Evolutionary conservation across 768 basidiomycete genomes (phyloP).

Genomic region (Termitomyces sp.): DNA sequence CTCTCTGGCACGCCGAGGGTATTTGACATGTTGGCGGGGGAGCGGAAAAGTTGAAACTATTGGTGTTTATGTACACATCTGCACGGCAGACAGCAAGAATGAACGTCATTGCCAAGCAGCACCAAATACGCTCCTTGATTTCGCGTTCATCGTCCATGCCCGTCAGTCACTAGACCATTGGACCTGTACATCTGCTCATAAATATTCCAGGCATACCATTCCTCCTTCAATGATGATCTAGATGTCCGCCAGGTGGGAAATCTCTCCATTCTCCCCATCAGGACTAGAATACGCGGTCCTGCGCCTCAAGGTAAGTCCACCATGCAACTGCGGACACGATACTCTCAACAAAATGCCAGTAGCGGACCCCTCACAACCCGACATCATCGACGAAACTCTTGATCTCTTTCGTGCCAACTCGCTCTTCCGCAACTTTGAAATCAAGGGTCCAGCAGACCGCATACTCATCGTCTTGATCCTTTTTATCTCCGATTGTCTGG

Average conservation of each 20-base stretch:
- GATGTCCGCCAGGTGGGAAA: slow-evolving; percentile 87
- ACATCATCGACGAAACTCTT: slow-evolving; percentile 94
- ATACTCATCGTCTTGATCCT: slow-evolving; percentile 96
- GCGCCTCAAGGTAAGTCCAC: slow-evolving; percentile 65
- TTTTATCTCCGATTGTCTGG: slow-evolving; percentile 95
- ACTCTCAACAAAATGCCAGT: slow-evolving; percentile 12
- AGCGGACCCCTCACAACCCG: slow-evolving; percentile 78
- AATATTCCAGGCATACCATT: slow-evolving; percentile 83
- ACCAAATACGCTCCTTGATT: slow-evolving; percentile 23
- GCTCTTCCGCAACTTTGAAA: slow-evolving; percentile 99
- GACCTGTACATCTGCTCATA: neutral
- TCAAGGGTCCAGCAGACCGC: slow-evolving; percentile 96
- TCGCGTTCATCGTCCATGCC: slow-evolving; percentile 37
- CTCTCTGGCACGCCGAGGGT: slow-evolving; percentile 23
- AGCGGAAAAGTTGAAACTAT: neutral
- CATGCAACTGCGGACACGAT: slow-evolving; percentile 6
- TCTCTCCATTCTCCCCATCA: slow-evolving; percentile 84
- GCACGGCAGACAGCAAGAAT: slow-evolving; percentile 2
- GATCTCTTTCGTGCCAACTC: slow-evolving; percentile 99
- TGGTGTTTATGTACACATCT: neutral
- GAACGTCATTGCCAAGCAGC: slow-evolving; percentile 29
- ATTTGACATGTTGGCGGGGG: slow-evolving; percentile 25
- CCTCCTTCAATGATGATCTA: slow-evolving; percentile 80
- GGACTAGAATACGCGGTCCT: slow-evolving; percentile 87
- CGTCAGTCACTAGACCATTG: slow-evolving; percentile 30